A percentile compares a stretch with the other conserved stretches of the same genome.
Evolutionary conservation across 2,329 filamentous ascomycete genomes (phyloP).

Genomic region (Diatrype stigma): DNA sequence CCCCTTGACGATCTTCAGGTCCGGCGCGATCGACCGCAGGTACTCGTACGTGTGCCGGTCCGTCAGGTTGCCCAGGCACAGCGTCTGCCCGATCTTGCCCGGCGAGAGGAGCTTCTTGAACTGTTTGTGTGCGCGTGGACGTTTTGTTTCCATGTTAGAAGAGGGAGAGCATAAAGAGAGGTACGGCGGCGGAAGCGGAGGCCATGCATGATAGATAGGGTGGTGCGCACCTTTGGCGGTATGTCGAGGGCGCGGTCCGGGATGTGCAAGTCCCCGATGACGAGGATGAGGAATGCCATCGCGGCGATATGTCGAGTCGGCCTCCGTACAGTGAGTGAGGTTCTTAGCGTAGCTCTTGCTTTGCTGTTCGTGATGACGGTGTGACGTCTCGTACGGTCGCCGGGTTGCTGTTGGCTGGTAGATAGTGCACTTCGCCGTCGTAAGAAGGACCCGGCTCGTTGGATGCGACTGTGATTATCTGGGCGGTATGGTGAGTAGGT

Average conservation of each 20-base stretch:
- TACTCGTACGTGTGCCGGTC: slow-evolving; percentile 79
- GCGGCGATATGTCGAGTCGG: not conserved
- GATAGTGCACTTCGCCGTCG: too few relatives aligned
- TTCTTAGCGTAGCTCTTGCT: too few relatives aligned
- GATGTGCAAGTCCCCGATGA: slow-evolving; percentile 91
- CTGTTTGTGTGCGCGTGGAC: slow-evolving; percentile 35
- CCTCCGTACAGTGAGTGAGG: not conserved
- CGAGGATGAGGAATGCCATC: slow-evolving; percentile 86
- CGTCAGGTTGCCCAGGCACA: slow-evolving; percentile 76
- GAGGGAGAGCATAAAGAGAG: not conserved
- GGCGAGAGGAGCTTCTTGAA: slow-evolving; percentile 83
- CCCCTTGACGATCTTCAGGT: slow-evolving; percentile 66
- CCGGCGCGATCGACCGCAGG: slow-evolving; percentile 68
- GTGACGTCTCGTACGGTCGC: not conserved
- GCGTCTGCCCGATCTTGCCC: slow-evolving; percentile 77
- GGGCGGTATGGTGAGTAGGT: too few relatives aligned
- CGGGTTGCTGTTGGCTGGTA: too few relatives aligned
- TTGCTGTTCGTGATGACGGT: not conserved
- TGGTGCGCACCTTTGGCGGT: slow-evolving; percentile 69
- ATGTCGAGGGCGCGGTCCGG: slow-evolving; percentile 89
- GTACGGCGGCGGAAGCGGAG: too few relatives aligned
- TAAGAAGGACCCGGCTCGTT: too few relatives aligned
- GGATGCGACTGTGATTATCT: too few relatives aligned
- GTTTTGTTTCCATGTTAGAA: not conserved
- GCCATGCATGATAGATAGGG: too few relatives aligned